These are phyloP conservation scores for Xylariaceae sp. DNA, from an alignment of 2,329 filamentous ascomycete genomes.

Conservation along the genomic window DNA sequence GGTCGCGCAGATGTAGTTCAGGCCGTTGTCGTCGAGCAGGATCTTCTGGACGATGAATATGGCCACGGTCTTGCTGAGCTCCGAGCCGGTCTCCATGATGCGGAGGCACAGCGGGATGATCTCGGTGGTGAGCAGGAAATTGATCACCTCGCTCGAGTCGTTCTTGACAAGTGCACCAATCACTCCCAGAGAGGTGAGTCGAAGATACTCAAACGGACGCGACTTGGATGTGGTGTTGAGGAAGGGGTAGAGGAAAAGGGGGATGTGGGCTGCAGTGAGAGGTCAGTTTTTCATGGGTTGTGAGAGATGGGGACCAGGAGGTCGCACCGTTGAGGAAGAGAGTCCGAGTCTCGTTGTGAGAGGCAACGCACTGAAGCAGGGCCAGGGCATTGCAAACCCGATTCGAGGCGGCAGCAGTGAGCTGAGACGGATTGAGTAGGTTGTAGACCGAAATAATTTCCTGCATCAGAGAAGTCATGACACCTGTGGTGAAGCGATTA, in stretches of 20 bases:
- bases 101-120: constrained; percentile 95
- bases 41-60: constrained; percentile 99
- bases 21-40: constrained; percentile 86
- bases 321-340: constrained; percentile 86
- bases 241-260: constrained; percentile 95
- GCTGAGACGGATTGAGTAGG: constrained; percentile 88
- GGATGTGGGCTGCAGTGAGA: constrained; percentile 75
- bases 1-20: constrained; percentile 97
- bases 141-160: constrained; percentile 96
- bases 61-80: constrained; percentile 96
- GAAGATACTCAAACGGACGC: constrained; percentile 92
- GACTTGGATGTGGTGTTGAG: constrained; percentile 98
- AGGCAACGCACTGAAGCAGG: constrained; percentile 91
- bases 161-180: constrained; percentile 98
- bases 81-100: constrained; percentile 98
- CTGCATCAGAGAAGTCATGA: constrained; percentile 95
- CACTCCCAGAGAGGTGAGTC: constrained; percentile 89
- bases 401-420: constrained; percentile 96
- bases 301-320: too few species aligned
- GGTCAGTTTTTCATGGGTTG: too few species aligned
- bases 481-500: too few species aligned
- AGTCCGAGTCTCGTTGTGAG: constrained; percentile 90
- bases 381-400: constrained; percentile 95
- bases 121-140: constrained; percentile 95
- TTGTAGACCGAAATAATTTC: constrained; percentile 99